Base-by-base conservation (phyloP, 192 early-diverging fungal genomes). In the Backusella westeae region DNA sequence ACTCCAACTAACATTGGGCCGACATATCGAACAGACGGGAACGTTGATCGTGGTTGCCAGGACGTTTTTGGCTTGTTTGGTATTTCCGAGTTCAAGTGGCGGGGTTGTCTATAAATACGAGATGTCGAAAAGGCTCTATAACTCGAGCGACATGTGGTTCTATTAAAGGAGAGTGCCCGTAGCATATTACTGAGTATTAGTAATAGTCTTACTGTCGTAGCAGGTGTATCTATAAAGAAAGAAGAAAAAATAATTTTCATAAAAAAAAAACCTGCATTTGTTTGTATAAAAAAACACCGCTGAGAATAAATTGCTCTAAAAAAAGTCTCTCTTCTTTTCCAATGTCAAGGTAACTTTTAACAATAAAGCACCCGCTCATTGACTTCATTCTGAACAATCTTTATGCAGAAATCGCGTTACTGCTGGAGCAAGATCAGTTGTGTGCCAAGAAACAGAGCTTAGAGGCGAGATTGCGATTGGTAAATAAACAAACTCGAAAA, bases 391-490 rank as follows among this genome's bases (percentile, higher is more conserved):
- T 63, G 10, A 63, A 12, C 10, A 63, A 29, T 29, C n/a, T 14
- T 29, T 63, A 63, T 63, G 12, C 34, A 79, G 78, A 69, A 79
- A 79, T 46, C 65, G 78, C 34, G 53, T 81, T 21, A 81, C 72
- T 68, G 80, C 73, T 38, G 81, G 77, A 19, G 26, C 46, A 32
- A 74, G 70, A 70, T 81, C 83, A 12, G 63, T 89, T 19, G 86
- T 89, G 0, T 89, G 88, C 70, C 80, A 86, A 71, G 88, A 89
- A 66, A 85, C 82, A 9, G 86, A 87, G 42, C 80, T 89, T n/a
- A 65, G 82, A 67, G 88, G 88, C 34, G 85, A 86, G 41, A 84
- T 89, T 29, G 66, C 74, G 10, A 81, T 88, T 38, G 87, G 87
- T 86, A 86, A 75, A 15, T 19, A 70, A 14, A n/a, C 6, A 29